Conservation (phyloP, 2,329 filamentous ascomycete species). For the Gnomoniopsis sp. region DNA sequence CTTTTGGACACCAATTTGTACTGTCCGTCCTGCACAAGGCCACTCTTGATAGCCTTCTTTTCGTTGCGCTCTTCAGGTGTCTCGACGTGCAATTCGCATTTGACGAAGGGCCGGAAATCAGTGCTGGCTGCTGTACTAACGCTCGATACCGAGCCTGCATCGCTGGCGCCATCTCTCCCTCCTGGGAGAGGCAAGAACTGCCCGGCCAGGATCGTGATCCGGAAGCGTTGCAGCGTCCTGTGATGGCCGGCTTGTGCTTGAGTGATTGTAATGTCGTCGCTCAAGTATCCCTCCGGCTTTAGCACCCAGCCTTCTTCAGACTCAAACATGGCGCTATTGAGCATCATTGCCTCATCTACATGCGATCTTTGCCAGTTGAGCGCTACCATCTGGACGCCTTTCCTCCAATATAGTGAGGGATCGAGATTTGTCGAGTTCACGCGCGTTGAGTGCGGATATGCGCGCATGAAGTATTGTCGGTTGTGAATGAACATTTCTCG, state of each 20-base stretch:
- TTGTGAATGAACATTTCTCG: conserved; percentile 85
- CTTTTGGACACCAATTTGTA: conserved; percentile 59
- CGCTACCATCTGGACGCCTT: conserved; percentile 95
- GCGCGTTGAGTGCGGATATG: conserved; percentile 78
- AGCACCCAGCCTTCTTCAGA: conserved; percentile 79
- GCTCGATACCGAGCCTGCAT: conserved; percentile 35
- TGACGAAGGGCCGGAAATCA: conserved; percentile 69
- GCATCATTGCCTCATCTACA: conserved; percentile 88
- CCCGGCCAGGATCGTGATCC: conserved; percentile 71
- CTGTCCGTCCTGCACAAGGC: conserved; percentile 51
- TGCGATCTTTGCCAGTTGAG: conserved; percentile 84
- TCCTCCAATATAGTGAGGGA: conserved; percentile 85
- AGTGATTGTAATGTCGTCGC: conserved; percentile 34
- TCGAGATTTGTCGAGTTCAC: conserved; percentile 93
- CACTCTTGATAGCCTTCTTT: conserved; percentile 33
- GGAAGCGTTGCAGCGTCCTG: conserved; percentile 57
- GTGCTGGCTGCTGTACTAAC: conserved; percentile 37
- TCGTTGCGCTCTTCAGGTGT: conserved; percentile 40
- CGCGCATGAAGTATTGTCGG: conserved; percentile 80
- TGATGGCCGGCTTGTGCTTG: conserved; percentile 45
- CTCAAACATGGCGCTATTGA: conserved; percentile 97
- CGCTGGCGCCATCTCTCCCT: conserved; percentile 29
- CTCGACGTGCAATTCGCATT: conserved; percentile 78
- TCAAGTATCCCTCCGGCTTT: conserved; percentile 74
- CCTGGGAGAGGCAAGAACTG: conserved; percentile 65